These are phyloP conservation scores for Ligustrum vulgare DNA, from an alignment of 257 asterid genomes.

Conservation along the genomic window DNA sequence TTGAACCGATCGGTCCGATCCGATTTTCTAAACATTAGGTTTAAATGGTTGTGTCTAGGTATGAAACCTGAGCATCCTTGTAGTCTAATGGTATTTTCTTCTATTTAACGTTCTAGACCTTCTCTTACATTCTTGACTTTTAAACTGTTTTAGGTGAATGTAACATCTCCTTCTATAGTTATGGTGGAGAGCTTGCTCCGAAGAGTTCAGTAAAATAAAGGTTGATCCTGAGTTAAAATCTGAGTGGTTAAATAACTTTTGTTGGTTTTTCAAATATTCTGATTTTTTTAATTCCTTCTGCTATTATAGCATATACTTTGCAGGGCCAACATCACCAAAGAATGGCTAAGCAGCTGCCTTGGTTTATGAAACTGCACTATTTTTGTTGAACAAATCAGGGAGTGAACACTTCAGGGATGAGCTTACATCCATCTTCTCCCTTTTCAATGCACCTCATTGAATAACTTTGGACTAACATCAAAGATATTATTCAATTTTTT, in stretches of 20 bases:
- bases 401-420: too few species aligned
- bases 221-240: not conserved
- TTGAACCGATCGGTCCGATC: too few species aligned
- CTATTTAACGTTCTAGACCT: constrained; percentile 1
- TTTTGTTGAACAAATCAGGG: too few species aligned
- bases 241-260: constrained; percentile 13
- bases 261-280: not conserved
- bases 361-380: not conserved
- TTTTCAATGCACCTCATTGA: too few species aligned
- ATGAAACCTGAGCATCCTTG: constrained; percentile 26
- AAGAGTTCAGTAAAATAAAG: constrained; percentile 45
- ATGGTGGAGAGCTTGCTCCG: constrained; percentile 78
- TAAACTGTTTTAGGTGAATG: constrained; percentile 60
- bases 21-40: too few species aligned
- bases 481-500: not conserved
- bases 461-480: too few species aligned
- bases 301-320: not conserved
- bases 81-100: constrained; percentile 5
- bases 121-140: not conserved
- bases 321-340: not conserved
- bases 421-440: too few species aligned
- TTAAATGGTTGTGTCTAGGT: constrained; percentile 97
- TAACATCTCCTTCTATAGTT: constrained; percentile 42
- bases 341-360: not conserved
- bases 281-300: not conserved